These are phyloP conservation scores for Aciculoconidium aculeatum DNA, from an alignment of 805 yeast species.

Conservation along the genomic window DNA sequence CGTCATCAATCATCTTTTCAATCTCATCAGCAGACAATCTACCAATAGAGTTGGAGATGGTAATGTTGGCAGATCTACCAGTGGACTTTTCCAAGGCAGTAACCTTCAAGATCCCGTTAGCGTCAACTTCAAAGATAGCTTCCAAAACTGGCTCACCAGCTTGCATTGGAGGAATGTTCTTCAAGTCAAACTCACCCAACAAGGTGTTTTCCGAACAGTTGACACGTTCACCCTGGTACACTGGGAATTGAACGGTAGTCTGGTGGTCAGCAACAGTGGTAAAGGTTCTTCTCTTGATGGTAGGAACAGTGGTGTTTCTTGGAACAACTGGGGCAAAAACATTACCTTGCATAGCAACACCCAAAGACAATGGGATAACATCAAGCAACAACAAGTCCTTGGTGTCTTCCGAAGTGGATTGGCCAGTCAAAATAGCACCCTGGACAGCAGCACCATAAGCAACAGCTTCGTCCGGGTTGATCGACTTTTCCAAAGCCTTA, in stretches of 20 bases:
- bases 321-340: constrained; percentile 47
- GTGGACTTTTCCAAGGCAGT: constrained; percentile 46
- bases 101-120: constrained; percentile 47
- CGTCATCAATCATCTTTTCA: constrained; percentile 44
- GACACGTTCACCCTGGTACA: constrained; percentile 48
- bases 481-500: constrained; percentile 44
- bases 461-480: constrained; percentile 48
- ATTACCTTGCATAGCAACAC: constrained; percentile 48
- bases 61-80: constrained; percentile 45
- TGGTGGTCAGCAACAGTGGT: constrained; percentile 48
- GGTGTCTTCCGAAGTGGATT: constrained; percentile 44
- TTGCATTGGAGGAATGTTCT: constrained; percentile 46
- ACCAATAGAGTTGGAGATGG: constrained; percentile 47
- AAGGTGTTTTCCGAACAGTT: constrained; percentile 47
- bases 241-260: constrained; percentile 47
- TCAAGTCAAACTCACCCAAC: constrained; percentile 46
- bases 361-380: constrained; percentile 46
- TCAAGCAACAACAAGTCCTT: constrained; percentile 46
- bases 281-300: constrained; percentile 47
- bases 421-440: constrained; percentile 48
- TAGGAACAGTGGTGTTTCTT: constrained; percentile 48
- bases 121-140: constrained; percentile 46
- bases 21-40: constrained; percentile 45
- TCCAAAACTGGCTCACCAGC: constrained; percentile 49
- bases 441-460: constrained; percentile 49